phyloP scores from a whole-genome alignment of 2,329 filamentous ascomycete species.

The Clonostachys solani region DNA sequence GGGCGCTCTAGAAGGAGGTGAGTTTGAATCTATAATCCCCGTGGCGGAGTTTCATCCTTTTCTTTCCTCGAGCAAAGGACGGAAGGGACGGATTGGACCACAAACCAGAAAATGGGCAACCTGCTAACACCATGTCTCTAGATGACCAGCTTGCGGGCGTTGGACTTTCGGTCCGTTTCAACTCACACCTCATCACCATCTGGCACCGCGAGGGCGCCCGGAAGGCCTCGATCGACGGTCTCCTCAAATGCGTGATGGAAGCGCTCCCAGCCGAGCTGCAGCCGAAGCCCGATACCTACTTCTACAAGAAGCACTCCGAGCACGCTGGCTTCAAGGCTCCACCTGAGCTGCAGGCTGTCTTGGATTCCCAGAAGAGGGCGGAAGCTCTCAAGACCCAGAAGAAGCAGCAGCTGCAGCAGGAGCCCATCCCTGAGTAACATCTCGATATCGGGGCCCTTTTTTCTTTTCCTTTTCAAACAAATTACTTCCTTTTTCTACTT shows the following conservation, averaged over 20 bases:
- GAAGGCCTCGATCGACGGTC: conserved; percentile 69
- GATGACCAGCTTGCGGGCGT: conserved; percentile 88
- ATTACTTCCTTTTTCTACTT: too few relatives aligned
- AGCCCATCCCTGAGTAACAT: too few relatives aligned
- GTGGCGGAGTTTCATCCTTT: neutral
- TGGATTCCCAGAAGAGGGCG: conserved; percentile 51
- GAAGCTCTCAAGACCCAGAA: conserved; percentile 14
- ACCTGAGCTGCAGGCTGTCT: conserved; percentile 51
- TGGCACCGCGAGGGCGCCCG: conserved; percentile 91
- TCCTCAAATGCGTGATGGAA: conserved; percentile 69
- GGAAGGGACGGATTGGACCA: neutral
- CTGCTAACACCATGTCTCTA: conserved; percentile 22
- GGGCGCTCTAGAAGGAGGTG: conserved; percentile 66
- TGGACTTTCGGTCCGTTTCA: conserved; percentile 83
- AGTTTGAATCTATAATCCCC: conserved; percentile 15
- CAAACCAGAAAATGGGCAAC: neutral
- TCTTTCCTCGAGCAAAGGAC: neutral
- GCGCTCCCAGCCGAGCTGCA: conserved; percentile 69
- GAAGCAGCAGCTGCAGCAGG: conserved; percentile 4
- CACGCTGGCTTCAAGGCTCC: conserved; percentile 76
- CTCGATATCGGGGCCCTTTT: too few relatives aligned
- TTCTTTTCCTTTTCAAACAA: too few relatives aligned
- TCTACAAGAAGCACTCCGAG: conserved; percentile 87
- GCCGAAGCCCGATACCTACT: conserved; percentile 68
- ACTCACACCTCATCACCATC: conserved; percentile 80